Percentiles rank a stretch among this genome's conserved stretches.
These are phyloP conservation scores for Teunomyces kruisii DNA, from an alignment of 805 yeast genomes.

Conservation along the genomic window DNA sequence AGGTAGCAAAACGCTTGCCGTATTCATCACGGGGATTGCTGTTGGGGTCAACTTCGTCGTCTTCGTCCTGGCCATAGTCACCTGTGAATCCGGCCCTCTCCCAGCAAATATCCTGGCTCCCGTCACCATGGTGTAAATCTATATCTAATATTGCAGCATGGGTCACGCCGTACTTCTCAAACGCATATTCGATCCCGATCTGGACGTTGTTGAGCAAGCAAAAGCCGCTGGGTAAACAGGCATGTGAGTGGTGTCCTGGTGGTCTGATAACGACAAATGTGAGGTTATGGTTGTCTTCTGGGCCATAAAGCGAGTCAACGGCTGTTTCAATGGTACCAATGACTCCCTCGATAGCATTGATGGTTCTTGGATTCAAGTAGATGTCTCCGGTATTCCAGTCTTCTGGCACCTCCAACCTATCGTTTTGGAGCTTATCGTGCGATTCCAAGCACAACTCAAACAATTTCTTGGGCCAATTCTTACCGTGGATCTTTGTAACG, in stretches of 20 bases:
- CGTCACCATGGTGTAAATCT: slow-evolving; percentile 89
- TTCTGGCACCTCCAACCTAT: slow-evolving; percentile 71
- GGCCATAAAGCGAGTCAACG: slow-evolving; percentile 46
- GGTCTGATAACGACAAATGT: slow-evolving; percentile 74
- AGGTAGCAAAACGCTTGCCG: slow-evolving; percentile 42
- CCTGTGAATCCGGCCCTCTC: slow-evolving; percentile 62
- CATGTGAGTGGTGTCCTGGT: slow-evolving; percentile 87
- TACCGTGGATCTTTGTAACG: slow-evolving; percentile 70
- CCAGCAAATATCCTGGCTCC: slow-evolving; percentile 85
- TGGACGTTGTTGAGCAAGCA: slow-evolving; percentile 82
- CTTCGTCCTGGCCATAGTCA: slow-evolving; percentile 48
- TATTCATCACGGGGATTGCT: slow-evolving; percentile 46
- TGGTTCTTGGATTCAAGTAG: slow-evolving; percentile 63
- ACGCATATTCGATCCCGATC: slow-evolving; percentile 76
- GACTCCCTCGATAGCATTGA: slow-evolving; percentile 73
- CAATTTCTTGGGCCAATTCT: slow-evolving; percentile 65
- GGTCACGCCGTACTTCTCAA: slow-evolving; percentile 57
- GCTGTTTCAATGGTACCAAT: slow-evolving; percentile 75
- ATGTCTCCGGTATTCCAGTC: slow-evolving; percentile 85
- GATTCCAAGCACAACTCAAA: slow-evolving; percentile 59
- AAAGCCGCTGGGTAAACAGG: slow-evolving; percentile 82
- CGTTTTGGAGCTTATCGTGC: slow-evolving; percentile 49
- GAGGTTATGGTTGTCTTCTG: slow-evolving; percentile 30
- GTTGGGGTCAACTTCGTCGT: slow-evolving; percentile 36
- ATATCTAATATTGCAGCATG: slow-evolving; percentile 83